A percentile compares a stretch with the other conserved stretches of the same genome.
Conservation (phyloP, 495 filamentous ascomycete species). For the Aspergillus sclerotioniger region DNA sequence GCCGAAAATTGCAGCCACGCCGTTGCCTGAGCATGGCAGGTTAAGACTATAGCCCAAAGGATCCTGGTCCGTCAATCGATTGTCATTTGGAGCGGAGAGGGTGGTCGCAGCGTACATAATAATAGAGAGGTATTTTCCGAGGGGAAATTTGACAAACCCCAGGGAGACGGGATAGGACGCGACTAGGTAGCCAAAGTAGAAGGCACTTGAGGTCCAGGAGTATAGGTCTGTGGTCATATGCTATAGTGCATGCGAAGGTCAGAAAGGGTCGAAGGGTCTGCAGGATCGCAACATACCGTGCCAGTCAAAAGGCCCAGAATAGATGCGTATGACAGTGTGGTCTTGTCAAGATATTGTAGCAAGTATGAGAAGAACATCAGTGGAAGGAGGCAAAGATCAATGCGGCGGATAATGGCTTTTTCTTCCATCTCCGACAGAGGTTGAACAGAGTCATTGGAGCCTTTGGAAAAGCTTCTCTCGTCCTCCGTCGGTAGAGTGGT, state of each 20-base stretch:
- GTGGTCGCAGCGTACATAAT: background rate
- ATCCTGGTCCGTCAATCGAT: slow-evolving; percentile 1
- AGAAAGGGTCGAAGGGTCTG: background rate
- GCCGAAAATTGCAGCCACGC: slow-evolving; percentile 41
- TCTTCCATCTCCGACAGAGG: slow-evolving; percentile 2
- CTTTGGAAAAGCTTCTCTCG: background rate
- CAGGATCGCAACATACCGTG: background rate
- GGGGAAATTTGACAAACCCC: slow-evolving; percentile 16
- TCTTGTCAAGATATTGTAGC: slow-evolving; percentile 13
- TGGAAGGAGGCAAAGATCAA: slow-evolving; percentile 9
- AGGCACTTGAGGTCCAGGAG: slow-evolving; percentile 14
- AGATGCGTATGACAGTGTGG: slow-evolving; percentile 6
- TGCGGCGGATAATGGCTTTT: slow-evolving; percentile 7
- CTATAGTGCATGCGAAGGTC: background rate
- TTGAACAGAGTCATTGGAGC: slow-evolving; percentile 4
- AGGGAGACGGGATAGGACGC: slow-evolving; percentile 15
- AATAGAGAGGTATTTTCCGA: slow-evolving; percentile 16
- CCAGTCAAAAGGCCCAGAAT: slow-evolving; percentile 8
- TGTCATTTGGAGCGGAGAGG: background rate
- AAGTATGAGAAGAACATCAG: slow-evolving; percentile 12
- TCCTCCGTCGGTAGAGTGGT: background rate
- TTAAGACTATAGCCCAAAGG: slow-evolving; percentile 48
- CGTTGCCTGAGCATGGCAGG: slow-evolving; percentile 45
- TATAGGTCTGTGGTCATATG: slow-evolving; percentile 8
- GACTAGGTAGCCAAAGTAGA: slow-evolving; percentile 18